A percentile compares a stretch with the other conserved stretches of the same genome.
phyloP scores from a whole-genome alignment of 805 yeast species.

The Kockiozyma suomiensis region DNA sequence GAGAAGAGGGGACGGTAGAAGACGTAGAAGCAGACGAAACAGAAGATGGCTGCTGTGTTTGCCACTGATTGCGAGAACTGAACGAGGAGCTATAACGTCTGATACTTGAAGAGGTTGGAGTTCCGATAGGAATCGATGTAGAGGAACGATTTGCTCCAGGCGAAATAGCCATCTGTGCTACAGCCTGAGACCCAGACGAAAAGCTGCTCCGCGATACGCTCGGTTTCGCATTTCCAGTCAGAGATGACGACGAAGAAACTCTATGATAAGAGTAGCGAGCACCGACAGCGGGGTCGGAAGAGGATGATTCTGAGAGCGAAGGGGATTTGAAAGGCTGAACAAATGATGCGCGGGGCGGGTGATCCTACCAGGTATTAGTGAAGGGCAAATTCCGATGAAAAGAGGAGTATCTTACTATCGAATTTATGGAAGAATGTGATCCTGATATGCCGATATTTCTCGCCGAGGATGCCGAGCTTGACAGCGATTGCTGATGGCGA shows the following conservation, averaged over 20 bases:
- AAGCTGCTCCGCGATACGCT: constrained; percentile 36
- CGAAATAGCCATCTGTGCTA: constrained; percentile 30
- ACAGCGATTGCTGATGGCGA: background rate
- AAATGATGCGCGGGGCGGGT: background rate
- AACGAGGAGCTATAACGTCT: constrained; percentile 28
- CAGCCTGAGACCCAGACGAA: constrained; percentile 42
- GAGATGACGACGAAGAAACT: constrained; percentile 15
- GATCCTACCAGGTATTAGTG: background rate
- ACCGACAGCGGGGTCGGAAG: constrained; percentile 34
- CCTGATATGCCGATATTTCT: background rate
- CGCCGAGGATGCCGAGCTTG: background rate
- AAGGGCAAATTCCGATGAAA: background rate
- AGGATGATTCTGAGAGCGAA: constrained; percentile 51
- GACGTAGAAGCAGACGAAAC: background rate
- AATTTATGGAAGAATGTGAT: constrained; percentile 2
- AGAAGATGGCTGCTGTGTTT: constrained; percentile 4
- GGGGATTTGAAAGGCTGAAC: constrained; percentile 67
- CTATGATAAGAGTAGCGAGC: constrained; percentile 46
- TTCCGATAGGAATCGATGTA: background rate
- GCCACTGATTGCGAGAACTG: constrained; percentile 20
- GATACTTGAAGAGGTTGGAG: constrained; percentile 5
- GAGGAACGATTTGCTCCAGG: constrained; percentile 1
- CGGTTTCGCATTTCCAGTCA: constrained; percentile 7
- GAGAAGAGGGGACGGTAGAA: background rate
- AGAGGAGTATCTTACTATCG: background rate